Conservation (phyloP, 106 monocot genomes). For the Amphibolis antarctica region DNA sequence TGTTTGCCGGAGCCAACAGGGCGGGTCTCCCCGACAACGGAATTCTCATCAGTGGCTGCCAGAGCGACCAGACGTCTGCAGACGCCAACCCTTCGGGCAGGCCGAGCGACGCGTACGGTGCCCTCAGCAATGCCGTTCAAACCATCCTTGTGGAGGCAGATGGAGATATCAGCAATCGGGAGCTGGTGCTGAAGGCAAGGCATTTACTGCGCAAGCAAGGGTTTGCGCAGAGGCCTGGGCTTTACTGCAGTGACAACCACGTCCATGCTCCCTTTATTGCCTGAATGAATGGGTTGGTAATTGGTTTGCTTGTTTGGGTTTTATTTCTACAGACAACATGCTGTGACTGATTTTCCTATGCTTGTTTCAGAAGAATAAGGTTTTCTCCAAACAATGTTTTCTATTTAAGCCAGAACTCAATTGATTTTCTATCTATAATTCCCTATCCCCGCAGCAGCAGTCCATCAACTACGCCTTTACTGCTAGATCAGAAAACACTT, state of each 20-base stretch:
- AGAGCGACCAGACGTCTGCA: constrained; percentile 82
- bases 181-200: constrained; percentile 57
- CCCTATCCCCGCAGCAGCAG: no score
- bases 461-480: no score
- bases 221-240: constrained; percentile 63
- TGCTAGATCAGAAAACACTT: no score
- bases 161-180: constrained; percentile 34
- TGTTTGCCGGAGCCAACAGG: constrained; percentile 54
- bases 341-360: no score
- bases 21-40: constrained; percentile 46
- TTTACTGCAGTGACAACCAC: constrained; percentile 78
- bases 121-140: constrained; percentile 89
- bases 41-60: constrained; percentile 86
- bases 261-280: constrained; percentile 56
- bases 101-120: constrained; percentile 53
- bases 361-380: no score
- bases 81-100: constrained; percentile 47
- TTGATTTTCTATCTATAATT: no score
- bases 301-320: no score
- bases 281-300: constrained; percentile 16
- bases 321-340: no score
- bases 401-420: no score
- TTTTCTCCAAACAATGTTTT: no score
- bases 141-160: constrained; percentile 39
- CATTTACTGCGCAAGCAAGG: constrained; percentile 49